These are phyloP conservation scores for Sporothrix brasiliensis DNA, from an alignment of 2,329 filamentous ascomycete genomes.

Conservation along the genomic window DNA sequence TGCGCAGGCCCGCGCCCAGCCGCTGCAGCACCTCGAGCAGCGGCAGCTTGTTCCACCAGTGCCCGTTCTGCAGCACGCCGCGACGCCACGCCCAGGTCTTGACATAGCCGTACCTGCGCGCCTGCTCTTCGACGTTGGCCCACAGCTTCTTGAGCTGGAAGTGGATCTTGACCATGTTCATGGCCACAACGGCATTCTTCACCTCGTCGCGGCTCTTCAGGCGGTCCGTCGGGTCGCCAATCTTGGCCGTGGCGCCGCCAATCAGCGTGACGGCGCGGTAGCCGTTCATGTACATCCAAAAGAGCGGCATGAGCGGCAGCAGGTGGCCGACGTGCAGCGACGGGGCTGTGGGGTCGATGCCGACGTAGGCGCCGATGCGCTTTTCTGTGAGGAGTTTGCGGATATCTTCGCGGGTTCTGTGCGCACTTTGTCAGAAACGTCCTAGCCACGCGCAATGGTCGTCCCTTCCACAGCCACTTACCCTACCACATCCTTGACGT, in stretches of 20 bases:
- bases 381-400: slow-evolving; percentile 65
- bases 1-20: slow-evolving; percentile 71
- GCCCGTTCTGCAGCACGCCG: slow-evolving; percentile 76
- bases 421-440: neutral
- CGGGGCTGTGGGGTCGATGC: slow-evolving; percentile 78
- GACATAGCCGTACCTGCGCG: slow-evolving; percentile 65
- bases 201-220: slow-evolving; percentile 62
- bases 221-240: slow-evolving; percentile 77
- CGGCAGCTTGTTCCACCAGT: slow-evolving; percentile 74
- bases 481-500: slow-evolving; percentile 75
- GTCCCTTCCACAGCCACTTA: slow-evolving; percentile 45
- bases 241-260: slow-evolving; percentile 73
- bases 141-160: slow-evolving; percentile 74
- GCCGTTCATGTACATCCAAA: slow-evolving; percentile 81
- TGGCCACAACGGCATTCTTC: slow-evolving; percentile 55
- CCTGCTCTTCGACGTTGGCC: slow-evolving; percentile 69
- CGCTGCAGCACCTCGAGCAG: slow-evolving; percentile 75
- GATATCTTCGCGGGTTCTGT: slow-evolving; percentile 55
- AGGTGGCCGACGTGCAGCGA: slow-evolving; percentile 82
- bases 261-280: slow-evolving; percentile 68
- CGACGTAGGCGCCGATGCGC: slow-evolving; percentile 74
- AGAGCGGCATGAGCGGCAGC: slow-evolving; percentile 78
- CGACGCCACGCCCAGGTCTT: slow-evolving; percentile 67
- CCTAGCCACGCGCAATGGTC: neutral
- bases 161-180: slow-evolving; percentile 69